Percentiles rank a stretch among this genome's conserved stretches.
Evolutionary conservation across 305 asterid genomes (phyloP).

Genomic region (Fraxinus ornus): DNA sequence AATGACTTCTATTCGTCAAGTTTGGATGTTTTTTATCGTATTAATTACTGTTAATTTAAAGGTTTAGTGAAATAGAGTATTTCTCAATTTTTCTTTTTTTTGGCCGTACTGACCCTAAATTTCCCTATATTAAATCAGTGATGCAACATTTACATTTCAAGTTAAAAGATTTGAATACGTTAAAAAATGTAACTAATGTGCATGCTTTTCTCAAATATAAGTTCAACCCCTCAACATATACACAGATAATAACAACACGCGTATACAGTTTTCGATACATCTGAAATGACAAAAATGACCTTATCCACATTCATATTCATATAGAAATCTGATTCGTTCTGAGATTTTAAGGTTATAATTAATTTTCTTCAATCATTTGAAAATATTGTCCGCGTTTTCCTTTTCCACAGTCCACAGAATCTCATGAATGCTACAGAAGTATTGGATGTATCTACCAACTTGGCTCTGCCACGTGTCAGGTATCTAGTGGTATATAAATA

Average conservation of each 20-base stretch:
- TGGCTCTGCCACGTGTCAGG: slow-evolving; percentile 29
- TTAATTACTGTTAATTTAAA: too few species aligned
- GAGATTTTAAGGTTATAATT: slow-evolving; percentile 17
- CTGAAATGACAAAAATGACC: background rate
- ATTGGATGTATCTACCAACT: slow-evolving; percentile 15
- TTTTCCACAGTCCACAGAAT: background rate
- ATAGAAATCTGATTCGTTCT: background rate
- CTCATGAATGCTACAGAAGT: slow-evolving; percentile 8
- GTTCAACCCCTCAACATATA: background rate
- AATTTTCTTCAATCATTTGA: background rate
- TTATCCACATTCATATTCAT: slow-evolving; percentile 32
- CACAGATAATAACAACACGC: background rate
- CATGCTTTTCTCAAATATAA: background rate
- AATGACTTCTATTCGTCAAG: too few species aligned
- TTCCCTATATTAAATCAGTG: background rate
- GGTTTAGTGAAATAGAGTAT: too few species aligned
- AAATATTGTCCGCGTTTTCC: background rate
- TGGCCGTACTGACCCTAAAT: too few species aligned
- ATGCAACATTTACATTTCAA: too few species aligned
- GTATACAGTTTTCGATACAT: background rate
- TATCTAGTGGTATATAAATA: background rate
- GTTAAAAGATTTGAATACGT: background rate
- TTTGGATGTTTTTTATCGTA: too few species aligned
- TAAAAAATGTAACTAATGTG: background rate
- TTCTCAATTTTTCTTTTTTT: too few species aligned